Conservation (phyloP, 768 basidiomycete genomes). For the Termitomyces sp. region DNA sequence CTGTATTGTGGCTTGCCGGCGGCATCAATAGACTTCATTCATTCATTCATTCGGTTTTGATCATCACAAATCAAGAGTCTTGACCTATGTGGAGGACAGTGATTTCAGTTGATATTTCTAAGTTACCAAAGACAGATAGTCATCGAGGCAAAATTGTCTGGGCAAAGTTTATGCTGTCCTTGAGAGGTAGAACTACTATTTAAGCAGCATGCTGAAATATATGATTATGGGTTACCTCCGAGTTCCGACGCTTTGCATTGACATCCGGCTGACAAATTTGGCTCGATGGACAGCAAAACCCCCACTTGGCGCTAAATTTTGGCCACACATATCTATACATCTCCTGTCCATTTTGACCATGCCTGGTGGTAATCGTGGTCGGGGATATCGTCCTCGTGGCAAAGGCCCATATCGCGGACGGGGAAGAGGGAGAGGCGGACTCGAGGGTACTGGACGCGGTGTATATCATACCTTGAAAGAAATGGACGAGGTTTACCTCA, state of each 20-base stretch:
- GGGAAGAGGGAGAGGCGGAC: conserved; percentile 21
- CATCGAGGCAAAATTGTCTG: too few species aligned
- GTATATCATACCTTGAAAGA: conserved; percentile 19
- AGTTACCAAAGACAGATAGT: too few species aligned
- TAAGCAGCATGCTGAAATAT: too few species aligned
- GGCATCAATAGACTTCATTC: too few species aligned
- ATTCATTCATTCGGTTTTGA: too few species aligned
- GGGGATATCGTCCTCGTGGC: conserved; percentile 11
- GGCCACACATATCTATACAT: background rate
- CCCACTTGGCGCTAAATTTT: background rate
- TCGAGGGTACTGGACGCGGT: conserved; percentile 15
- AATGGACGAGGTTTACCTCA: conserved; percentile 12
- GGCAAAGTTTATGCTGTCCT: too few species aligned
- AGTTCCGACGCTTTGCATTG: background rate
- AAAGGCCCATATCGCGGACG: conserved; percentile 19
- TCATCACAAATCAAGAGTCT: background rate
- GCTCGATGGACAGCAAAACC: background rate
- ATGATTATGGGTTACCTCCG: background rate
- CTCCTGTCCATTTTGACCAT: background rate
- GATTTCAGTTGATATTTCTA: background rate
- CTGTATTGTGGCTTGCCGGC: too few species aligned
- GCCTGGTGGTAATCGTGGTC: conserved; percentile 8
- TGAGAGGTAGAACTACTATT: too few species aligned
- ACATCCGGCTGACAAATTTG: background rate
- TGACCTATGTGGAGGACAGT: background rate